These are phyloP conservation scores for Trypanosoma conorhini DNA, from an alignment of 208 protist genomes.

Conservation along the genomic window DNA sequence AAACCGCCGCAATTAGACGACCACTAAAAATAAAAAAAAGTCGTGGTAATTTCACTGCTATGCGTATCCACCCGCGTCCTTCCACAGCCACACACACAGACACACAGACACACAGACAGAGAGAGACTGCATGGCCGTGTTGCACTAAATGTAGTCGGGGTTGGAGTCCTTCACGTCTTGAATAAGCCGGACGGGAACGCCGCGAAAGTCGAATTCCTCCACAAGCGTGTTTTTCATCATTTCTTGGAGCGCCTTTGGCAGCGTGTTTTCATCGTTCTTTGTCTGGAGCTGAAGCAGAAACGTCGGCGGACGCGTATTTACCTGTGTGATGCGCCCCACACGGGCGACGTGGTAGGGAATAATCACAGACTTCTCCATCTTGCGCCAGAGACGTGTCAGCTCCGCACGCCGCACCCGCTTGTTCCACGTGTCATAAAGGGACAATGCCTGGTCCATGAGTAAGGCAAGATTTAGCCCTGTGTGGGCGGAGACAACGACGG, in stretches of 20 bases:
- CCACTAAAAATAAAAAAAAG: slow-evolving; percentile 14
- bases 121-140: neutral
- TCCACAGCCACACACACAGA: neutral
- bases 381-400: slow-evolving; percentile 89
- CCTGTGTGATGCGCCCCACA: slow-evolving; percentile 82
- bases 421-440: slow-evolving; percentile 91
- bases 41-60: neutral
- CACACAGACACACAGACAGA: slow-evolving; percentile 12
- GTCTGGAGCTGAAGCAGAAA: slow-evolving; percentile 91
- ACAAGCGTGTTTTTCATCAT: slow-evolving; percentile 93
- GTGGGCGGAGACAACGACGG: slow-evolving; percentile 88
- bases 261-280: slow-evolving; percentile 77
- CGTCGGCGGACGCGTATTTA: slow-evolving; percentile 85
- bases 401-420: slow-evolving; percentile 81
- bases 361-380: slow-evolving; percentile 89
- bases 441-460: slow-evolving; percentile 83
- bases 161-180: slow-evolving; percentile 90
- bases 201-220: slow-evolving; percentile 91
- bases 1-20: neutral
- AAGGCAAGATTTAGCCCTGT: slow-evolving; percentile 88
- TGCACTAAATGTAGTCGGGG: slow-evolving; percentile 84
- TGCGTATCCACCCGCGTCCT: neutral
- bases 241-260: slow-evolving; percentile 79
- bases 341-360: slow-evolving; percentile 89
- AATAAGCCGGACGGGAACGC: slow-evolving; percentile 86